Percentiles rank a stretch among this genome's conserved stretches.
These are phyloP conservation scores for Xerocomellus amylosporus DNA, from an alignment of 768 basidiomycete species.

Conservation along the genomic window DNA sequence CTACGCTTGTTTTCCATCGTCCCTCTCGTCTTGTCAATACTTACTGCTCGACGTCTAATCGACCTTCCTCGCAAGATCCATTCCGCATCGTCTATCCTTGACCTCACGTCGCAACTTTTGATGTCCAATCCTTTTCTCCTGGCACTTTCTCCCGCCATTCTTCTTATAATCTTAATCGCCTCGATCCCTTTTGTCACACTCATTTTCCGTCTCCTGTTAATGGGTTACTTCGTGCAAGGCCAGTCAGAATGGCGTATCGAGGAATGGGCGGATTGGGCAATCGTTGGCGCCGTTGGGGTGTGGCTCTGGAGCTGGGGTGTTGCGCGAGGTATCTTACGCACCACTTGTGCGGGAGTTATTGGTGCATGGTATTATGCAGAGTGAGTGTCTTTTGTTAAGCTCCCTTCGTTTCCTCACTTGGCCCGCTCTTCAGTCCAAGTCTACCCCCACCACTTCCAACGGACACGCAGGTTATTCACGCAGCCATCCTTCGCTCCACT, in stretches of 20 bases:
- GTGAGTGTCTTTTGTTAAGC: constrained; percentile 34
- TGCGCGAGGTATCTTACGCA: constrained; percentile 73
- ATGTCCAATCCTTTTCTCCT: constrained; percentile 72
- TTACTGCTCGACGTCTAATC: constrained; percentile 70
- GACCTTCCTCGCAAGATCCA: constrained; percentile 71
- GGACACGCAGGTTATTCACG: constrained; percentile 72
- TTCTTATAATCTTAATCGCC: constrained; percentile 61
- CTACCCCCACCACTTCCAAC: constrained; percentile 41
- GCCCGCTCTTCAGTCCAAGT: constrained; percentile 18
- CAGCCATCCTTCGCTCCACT: constrained; percentile 73
- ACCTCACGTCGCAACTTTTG: constrained; percentile 66
- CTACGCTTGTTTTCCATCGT: constrained; percentile 70
- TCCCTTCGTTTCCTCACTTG: constrained; percentile 1
- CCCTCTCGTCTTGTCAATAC: constrained; percentile 64
- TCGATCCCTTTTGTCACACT: constrained; percentile 80
- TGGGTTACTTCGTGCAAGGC: constrained; percentile 51
- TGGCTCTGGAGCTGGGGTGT: constrained; percentile 82
- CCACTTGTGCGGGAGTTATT: constrained; percentile 76
- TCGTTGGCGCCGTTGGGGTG: constrained; percentile 45
- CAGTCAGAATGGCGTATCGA: constrained; percentile 51
- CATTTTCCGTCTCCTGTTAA: constrained; percentile 71
- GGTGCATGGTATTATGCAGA: constrained; percentile 89
- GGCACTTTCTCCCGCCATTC: constrained; percentile 68
- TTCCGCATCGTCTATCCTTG: constrained; percentile 54
- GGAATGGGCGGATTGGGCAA: constrained; percentile 77